A percentile compares a stretch with the other conserved stretches of the same genome.
These are phyloP conservation scores for Cryptosporidium baileyi DNA, from an alignment of 169 alveolate species.

Conservation along the genomic window DNA sequence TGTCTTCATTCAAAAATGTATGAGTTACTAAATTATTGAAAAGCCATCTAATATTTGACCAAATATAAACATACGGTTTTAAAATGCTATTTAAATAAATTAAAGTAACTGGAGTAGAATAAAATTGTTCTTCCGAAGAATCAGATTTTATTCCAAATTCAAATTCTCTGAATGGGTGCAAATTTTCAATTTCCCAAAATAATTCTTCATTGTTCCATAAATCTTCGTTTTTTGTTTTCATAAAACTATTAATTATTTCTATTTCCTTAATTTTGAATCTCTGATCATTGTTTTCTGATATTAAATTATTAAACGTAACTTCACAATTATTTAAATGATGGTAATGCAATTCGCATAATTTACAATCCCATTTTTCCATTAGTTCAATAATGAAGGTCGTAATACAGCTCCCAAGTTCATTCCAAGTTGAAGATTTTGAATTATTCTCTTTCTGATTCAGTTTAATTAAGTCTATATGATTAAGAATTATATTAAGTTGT, in stretches of 20 bases:
- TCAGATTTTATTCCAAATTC: conserved; percentile 7
- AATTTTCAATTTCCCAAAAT: conserved; percentile 41
- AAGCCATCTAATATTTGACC: conserved; percentile 46
- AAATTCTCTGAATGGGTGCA: conserved; percentile 39
- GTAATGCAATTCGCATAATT: conserved; percentile 40
- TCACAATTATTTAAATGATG: conserved; percentile 42
- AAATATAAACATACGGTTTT: not conserved
- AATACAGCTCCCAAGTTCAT: conserved; percentile 35
- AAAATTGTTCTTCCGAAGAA: not conserved
- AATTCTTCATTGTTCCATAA: conserved; percentile 45
- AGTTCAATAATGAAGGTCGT: conserved; percentile 17
- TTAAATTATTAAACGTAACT: not conserved
- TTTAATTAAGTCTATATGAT: not conserved
- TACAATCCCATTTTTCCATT: conserved; percentile 34
- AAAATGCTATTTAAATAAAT: conserved; percentile 21
- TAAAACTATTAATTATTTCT: not conserved
- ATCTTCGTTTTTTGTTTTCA: not conserved
- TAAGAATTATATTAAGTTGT: not conserved
- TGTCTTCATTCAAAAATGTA: not conserved
- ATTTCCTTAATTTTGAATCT: not conserved
- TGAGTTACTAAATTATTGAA: conserved; percentile 2
- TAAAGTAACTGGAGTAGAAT: conserved; percentile 25
- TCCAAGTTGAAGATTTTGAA: conserved; percentile 2
- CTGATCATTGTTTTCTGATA: not conserved
- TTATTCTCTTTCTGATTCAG: not conserved